Percentiles rank a stretch among this genome's conserved stretches.
Conservation (phyloP, 371 early-diverging fungal genomes). For the Mucor circinelloides region DNA sequence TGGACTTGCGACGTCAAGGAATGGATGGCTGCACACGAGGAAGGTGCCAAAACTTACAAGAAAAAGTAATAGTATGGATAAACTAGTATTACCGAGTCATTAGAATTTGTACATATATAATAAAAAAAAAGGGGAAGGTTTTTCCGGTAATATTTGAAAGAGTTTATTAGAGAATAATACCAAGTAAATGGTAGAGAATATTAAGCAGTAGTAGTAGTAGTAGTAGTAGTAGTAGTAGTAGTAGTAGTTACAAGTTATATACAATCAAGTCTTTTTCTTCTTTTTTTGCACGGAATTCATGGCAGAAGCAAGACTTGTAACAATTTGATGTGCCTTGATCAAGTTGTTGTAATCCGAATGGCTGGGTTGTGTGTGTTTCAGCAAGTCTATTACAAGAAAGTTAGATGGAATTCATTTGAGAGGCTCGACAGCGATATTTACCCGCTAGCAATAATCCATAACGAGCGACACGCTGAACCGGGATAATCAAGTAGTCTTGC, state of each 20-base stretch:
- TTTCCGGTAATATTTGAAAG: neutral
- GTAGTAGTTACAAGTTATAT: conserved; percentile 1
- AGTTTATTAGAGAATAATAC: neutral
- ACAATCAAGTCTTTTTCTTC: conserved; percentile 12
- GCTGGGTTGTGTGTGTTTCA: conserved; percentile 39
- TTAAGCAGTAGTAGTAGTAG: neutral
- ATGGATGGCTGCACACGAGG: conserved; percentile 20
- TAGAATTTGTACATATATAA: neutral
- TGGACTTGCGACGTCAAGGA: conserved; percentile 30
- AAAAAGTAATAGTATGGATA: conserved; percentile 5
- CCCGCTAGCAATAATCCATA: conserved; percentile 45
- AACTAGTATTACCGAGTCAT: neutral
- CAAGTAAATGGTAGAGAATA: too few species aligned
- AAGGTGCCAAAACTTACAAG: conserved; percentile 18
- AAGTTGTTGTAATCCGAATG: conserved; percentile 44
- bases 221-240: neutral
- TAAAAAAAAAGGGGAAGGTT: neutral
- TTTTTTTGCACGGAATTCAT: conserved; percentile 49
- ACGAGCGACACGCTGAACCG: conserved; percentile 45
- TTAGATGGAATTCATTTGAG: neutral
- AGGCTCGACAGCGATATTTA: conserved; percentile 9
- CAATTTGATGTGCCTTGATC: conserved; percentile 31
- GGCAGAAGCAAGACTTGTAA: conserved; percentile 40
- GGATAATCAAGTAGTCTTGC: conserved; percentile 43
- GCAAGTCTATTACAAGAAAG: conserved; percentile 32